A percentile compares a stretch with the other conserved stretches of the same genome.
Evolutionary conservation across 768 basidiomycete species (phyloP).

Genomic region (Gloeophyllum trabeum): DNA sequence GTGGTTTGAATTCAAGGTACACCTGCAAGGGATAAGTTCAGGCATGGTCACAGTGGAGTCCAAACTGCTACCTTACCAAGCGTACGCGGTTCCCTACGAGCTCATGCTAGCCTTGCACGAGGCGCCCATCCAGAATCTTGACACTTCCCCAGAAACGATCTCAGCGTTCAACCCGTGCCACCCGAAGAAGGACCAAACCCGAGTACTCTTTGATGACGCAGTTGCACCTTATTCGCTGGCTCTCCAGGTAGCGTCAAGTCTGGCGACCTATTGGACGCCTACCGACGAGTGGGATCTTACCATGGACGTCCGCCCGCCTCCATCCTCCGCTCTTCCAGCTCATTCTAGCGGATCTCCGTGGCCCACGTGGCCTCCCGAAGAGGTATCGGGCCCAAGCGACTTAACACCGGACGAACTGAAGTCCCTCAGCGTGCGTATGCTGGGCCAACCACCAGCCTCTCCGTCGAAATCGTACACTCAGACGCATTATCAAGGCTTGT

Average conservation of each 20-base stretch:
- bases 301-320: conserved; percentile 22
- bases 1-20: conserved; percentile 53
- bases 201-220: conserved; percentile 32
- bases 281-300: conserved; percentile 66
- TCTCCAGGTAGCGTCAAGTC: conserved; percentile 53
- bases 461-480: conserved; percentile 35
- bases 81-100: conserved; percentile 40
- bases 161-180: conserved; percentile 10
- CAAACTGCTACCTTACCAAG: conserved; percentile 66
- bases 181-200: conserved; percentile 20
- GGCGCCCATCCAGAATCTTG: conserved; percentile 29
- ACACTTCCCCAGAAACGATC: conserved; percentile 21
- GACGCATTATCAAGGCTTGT: conserved; percentile 65
- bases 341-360: neutral
- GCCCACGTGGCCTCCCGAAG: neutral
- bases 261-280: conserved; percentile 58
- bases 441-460: conserved; percentile 15
- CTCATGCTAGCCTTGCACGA: conserved; percentile 39
- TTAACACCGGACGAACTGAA: conserved; percentile 11
- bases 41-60: conserved; percentile 38
- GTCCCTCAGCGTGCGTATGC: conserved; percentile 11
- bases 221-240: conserved; percentile 59
- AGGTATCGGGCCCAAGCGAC: neutral
- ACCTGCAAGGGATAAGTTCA: conserved; percentile 48
- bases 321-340: conserved; percentile 1